Evolutionary conservation across 2,329 filamentous ascomycete genomes (phyloP).

Genomic region (Dendryphion nanum): DNA sequence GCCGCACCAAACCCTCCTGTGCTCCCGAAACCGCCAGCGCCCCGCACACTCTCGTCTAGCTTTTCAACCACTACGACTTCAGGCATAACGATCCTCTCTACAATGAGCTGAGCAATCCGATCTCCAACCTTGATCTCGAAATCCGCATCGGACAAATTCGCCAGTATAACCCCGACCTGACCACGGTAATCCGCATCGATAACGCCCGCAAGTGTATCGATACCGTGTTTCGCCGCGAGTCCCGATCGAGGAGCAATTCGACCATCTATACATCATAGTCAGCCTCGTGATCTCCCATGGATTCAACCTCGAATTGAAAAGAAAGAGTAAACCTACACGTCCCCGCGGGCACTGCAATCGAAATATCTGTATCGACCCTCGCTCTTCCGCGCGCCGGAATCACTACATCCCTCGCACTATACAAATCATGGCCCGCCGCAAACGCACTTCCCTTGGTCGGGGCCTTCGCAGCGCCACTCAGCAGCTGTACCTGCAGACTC

Average conservation of each 20-base stretch:
- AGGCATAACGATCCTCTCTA: conserved; percentile 93
- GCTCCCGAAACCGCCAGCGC: conserved; percentile 64
- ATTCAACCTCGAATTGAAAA: not conserved
- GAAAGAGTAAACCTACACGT: conserved; percentile 70
- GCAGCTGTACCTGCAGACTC: conserved; percentile 84
- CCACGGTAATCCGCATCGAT: conserved; percentile 98
- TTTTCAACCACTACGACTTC: conserved; percentile 86
- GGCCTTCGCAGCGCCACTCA: conserved; percentile 72
- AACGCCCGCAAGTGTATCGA: conserved; percentile 92
- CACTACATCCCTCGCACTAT: conserved; percentile 69
- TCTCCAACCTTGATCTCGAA: conserved; percentile 83
- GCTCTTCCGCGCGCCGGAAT: conserved; percentile 82
- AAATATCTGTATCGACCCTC: conserved; percentile 86
- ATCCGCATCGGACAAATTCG: conserved; percentile 83
- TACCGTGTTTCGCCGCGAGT: conserved; percentile 89
- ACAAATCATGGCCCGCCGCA: conserved; percentile 92
- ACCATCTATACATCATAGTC: conserved; percentile 61
- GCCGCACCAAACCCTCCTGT: conserved; percentile 36
- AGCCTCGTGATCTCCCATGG: not conserved
- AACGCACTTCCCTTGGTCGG: conserved; percentile 87
- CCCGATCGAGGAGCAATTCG: conserved; percentile 89
- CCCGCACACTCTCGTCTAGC: conserved; percentile 85
- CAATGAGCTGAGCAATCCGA: conserved; percentile 86
- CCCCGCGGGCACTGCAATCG: conserved; percentile 83
- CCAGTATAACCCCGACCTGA: conserved; percentile 88